Evolutionary conservation across 23 red algal species (phyloP).

Genomic region (Cyanidium caldarium): DNA sequence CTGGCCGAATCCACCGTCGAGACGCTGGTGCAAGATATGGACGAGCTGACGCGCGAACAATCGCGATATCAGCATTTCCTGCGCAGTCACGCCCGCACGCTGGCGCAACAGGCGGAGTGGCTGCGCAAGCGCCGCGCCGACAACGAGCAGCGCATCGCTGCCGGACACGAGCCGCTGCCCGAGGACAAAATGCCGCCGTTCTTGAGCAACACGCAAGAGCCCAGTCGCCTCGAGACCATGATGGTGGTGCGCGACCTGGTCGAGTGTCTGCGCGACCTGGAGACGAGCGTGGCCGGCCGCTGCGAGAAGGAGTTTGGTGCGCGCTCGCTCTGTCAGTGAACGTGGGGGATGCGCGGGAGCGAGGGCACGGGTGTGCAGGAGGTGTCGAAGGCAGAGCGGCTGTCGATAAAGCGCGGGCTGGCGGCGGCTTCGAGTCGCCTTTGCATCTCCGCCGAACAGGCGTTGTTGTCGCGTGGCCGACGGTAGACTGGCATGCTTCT

Average conservation of each 20-base stretch:
- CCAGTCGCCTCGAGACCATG: conserved; percentile 48
- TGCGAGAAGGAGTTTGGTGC: not conserved
- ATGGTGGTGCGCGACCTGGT: conserved; percentile 48
- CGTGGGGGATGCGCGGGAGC: no score
- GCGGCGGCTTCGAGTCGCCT: no score
- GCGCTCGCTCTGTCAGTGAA: no score
- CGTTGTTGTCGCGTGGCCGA: no score
- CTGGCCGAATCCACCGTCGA: conserved; percentile 66
- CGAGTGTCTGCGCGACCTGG: not conserved
- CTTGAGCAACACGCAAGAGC: conserved; percentile 41
- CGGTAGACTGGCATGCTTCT: no score
- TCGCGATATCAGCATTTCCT: conserved; percentile 80
- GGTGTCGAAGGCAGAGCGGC: no score
- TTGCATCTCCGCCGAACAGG: no score
- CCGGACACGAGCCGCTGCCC: conserved; percentile 54
- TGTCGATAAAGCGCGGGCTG: no score
- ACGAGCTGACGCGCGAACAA: conserved; percentile 72
- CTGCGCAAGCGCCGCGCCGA: conserved; percentile 66
- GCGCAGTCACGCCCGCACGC: conserved; percentile 43
- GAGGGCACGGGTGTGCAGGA: no score
- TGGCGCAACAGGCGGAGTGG: conserved; percentile 36
- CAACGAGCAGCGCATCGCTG: conserved; percentile 27
- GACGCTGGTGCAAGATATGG: conserved; percentile 61
- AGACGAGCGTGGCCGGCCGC: not conserved
- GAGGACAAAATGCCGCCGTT: conserved; percentile 54